Conservation (phyloP, 257 asterid genomes). For the Gynochthodes officinalis region DNA sequence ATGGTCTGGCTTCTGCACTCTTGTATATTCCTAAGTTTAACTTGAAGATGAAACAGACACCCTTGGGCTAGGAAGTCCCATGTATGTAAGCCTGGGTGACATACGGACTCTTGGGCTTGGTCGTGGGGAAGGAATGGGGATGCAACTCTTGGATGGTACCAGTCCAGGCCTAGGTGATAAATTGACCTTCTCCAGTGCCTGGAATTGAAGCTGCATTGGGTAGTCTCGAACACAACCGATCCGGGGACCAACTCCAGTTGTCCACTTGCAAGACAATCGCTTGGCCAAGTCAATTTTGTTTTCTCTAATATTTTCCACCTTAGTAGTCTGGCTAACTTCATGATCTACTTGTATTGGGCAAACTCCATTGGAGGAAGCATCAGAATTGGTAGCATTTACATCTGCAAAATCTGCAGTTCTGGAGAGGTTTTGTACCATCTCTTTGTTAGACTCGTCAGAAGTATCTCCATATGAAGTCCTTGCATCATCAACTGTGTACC, state of each 20-base stretch:
- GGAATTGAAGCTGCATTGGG: constrained; percentile 57
- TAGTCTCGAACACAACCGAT: constrained; percentile 76
- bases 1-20: neutral
- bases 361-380: constrained; percentile 6
- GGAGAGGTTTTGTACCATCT: constrained; percentile 6
- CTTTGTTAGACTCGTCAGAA: constrained; percentile 17
- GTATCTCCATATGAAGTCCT: constrained; percentile 19
- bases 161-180: constrained; percentile 42
- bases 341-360: constrained; percentile 2
- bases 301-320: constrained; percentile 22
- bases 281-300: constrained; percentile 41
- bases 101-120: constrained; percentile 47
- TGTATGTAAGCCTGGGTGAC: constrained; percentile 53
- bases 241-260: constrained; percentile 59
- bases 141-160: constrained; percentile 16
- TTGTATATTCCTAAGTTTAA: neutral
- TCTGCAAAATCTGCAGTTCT: neutral
- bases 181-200: constrained; percentile 56
- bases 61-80: constrained; percentile 59
- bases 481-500: constrained; percentile 48
- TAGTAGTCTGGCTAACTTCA: constrained; percentile 15
- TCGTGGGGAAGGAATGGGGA: constrained; percentile 63
- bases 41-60: constrained; percentile 17
- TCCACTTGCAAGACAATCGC: constrained; percentile 57
- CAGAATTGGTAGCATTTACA: neutral